Percentiles rank a stretch among this genome's conserved stretches.
Evolutionary conservation across 495 filamentous ascomycete genomes (phyloP).

Genomic region (Thozetella sp.): DNA sequence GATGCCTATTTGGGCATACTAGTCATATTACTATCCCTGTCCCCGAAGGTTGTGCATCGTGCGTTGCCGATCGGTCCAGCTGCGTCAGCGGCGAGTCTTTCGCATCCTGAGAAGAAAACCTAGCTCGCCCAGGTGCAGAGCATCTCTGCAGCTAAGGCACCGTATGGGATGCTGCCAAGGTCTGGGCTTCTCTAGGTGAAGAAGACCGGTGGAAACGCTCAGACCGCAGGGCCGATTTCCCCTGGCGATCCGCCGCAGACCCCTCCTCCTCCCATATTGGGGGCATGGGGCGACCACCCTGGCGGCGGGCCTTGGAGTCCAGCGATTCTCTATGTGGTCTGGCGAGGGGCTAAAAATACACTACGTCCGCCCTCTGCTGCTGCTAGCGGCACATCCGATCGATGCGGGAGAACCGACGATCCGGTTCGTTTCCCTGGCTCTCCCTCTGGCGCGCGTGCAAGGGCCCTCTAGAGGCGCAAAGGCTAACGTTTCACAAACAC

Average conservation of each 20-base stretch:
- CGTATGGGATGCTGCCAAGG: too few relatives aligned
- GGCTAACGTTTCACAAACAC: neutral
- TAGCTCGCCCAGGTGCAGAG: too few relatives aligned
- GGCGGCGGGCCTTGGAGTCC: neutral
- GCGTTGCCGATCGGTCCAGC: too few relatives aligned
- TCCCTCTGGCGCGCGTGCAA: neutral
- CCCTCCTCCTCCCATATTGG: neutral
- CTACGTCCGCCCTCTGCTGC: too few relatives aligned
- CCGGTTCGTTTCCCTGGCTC: neutral
- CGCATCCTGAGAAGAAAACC: too few relatives aligned
- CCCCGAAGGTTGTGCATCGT: too few relatives aligned
- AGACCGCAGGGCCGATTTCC: neutral
- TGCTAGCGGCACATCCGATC: neutral
- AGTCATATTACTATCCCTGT: too few relatives aligned
- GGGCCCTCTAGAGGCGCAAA: neutral
- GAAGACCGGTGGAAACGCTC: neutral
- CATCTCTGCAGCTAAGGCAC: too few relatives aligned
- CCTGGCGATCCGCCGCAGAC: neutral
- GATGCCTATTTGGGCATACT: too few relatives aligned
- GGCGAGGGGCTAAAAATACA: neutral
- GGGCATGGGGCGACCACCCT: neutral
- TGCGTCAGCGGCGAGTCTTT: too few relatives aligned
- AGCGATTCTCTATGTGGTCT: too few relatives aligned
- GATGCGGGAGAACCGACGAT: neutral
- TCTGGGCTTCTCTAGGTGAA: too few relatives aligned